phyloP scores from a whole-genome alignment of 371 early-diverging fungal genomes.

The Syncephalastrum sp. region DNA sequence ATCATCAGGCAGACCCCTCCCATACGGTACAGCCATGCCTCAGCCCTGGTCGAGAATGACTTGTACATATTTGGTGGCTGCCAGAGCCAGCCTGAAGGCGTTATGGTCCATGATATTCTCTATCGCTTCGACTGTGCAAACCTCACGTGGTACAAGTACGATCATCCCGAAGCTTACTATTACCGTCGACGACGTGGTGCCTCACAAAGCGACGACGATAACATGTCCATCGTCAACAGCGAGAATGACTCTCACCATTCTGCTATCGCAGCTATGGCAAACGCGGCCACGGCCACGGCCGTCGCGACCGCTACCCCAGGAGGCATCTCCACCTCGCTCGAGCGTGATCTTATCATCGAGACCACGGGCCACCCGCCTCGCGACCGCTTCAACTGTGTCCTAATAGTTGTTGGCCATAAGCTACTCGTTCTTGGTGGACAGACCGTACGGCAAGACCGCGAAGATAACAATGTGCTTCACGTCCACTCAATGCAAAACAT shows the following conservation, averaged over 20 bases:
- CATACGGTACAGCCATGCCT: constrained; percentile 26
- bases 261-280: not conserved
- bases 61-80: constrained; percentile 44
- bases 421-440: constrained; percentile 27
- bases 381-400: constrained; percentile 19
- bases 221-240: not conserved
- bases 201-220: not conserved
- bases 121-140: constrained; percentile 19
- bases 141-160: constrained; percentile 29
- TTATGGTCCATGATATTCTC: constrained; percentile 23
- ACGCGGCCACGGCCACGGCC: not conserved
- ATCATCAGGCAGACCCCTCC: constrained; percentile 17
- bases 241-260: not conserved
- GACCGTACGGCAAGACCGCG: constrained; percentile 22
- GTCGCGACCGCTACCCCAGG: not conserved
- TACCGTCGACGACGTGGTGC: constrained; percentile 12
- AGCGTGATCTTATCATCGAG: constrained; percentile 14
- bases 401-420: constrained; percentile 16
- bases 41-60: constrained; percentile 27
- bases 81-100: constrained; percentile 19
- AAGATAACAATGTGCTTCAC: constrained; percentile 21
- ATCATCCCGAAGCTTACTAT: constrained; percentile 23
- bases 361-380: constrained; percentile 25
- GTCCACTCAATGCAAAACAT: constrained; percentile 17
- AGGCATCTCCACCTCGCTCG: constrained; percentile 3